A percentile compares a stretch with the other conserved stretches of the same genome.
These are phyloP conservation scores for Penicillium sp. DNA, from an alignment of 2,329 filamentous ascomycete species.

Conservation along the genomic window DNA sequence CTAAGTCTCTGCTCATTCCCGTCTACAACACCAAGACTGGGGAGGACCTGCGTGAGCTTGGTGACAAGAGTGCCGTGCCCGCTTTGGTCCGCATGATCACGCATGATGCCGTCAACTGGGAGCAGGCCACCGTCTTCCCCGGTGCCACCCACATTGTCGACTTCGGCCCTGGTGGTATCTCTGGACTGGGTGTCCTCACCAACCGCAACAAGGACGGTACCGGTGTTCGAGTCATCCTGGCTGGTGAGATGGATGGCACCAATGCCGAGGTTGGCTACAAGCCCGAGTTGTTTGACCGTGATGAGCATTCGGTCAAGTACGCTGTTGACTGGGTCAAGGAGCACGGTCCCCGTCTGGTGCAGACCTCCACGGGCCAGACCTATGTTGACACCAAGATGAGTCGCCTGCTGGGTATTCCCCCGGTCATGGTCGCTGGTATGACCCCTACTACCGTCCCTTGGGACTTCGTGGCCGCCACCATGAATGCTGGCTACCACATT, in stretches of 20 bases:
- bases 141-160: slow-evolving; percentile 92
- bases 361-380: slow-evolving; percentile 83
- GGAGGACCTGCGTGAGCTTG: slow-evolving; percentile 72
- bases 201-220: slow-evolving; percentile 99
- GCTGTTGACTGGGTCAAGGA: slow-evolving; percentile 98
- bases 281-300: slow-evolving; percentile 93
- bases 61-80: slow-evolving; percentile 79
- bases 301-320: slow-evolving; percentile 92
- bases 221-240: slow-evolving; percentile 92
- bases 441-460: slow-evolving; percentile 85
- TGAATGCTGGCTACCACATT: slow-evolving; percentile 52
- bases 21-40: slow-evolving; percentile 91
- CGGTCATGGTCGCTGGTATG: slow-evolving; percentile 91
- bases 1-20: slow-evolving; percentile 73
- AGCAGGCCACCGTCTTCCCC: slow-evolving; percentile 88
- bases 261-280: slow-evolving; percentile 95
- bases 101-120: slow-evolving; percentile 92
- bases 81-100: slow-evolving; percentile 90
- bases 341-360: slow-evolving; percentile 87
- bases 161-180: slow-evolving; percentile 95
- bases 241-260: slow-evolving; percentile 88
- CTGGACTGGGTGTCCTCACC: slow-evolving; percentile 90
- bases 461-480: slow-evolving; percentile 59
- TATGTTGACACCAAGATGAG: slow-evolving; percentile 98
- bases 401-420: slow-evolving; percentile 78